A percentile compares a stretch with the other conserved stretches of the same genome.
These are phyloP conservation scores for Colletotrichum tanaceti DNA, from an alignment of 2,329 filamentous ascomycete genomes.

Conservation along the genomic window DNA sequence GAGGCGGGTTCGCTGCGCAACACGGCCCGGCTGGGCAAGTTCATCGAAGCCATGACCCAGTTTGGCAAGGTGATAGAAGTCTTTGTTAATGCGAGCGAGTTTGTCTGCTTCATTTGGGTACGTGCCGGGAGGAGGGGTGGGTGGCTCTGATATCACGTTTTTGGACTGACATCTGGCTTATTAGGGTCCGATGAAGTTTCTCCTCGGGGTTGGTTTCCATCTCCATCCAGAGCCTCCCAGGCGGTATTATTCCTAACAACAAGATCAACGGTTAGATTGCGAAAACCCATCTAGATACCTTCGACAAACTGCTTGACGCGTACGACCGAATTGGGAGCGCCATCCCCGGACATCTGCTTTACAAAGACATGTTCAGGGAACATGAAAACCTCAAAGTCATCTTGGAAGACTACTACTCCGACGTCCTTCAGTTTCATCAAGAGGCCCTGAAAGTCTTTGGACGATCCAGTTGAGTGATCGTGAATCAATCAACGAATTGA, in stretches of 20 bases:
- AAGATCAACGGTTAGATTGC: not conserved
- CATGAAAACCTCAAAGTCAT: not conserved
- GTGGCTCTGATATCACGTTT: no score
- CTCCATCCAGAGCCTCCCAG: no score
- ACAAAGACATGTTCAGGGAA: not conserved
- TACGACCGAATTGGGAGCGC: not conserved
- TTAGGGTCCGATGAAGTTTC: slow-evolving; percentile 11
- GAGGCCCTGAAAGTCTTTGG: not conserved
- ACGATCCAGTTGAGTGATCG: not conserved
- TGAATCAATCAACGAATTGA: no score
- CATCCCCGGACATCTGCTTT: not conserved
- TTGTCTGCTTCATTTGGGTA: slow-evolving; percentile 15
- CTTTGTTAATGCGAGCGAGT: slow-evolving; percentile 10
- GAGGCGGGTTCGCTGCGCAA: not conserved
- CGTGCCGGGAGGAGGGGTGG: no score
- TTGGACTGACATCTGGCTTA: no score
- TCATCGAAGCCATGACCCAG: slow-evolving; percentile 2
- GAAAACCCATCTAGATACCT: not conserved
- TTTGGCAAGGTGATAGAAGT: slow-evolving; percentile 12
- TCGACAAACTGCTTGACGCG: not conserved
- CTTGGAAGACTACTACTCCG: slow-evolving; percentile 1
- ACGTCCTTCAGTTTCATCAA: not conserved
- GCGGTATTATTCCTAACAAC: no score
- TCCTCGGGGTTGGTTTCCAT: not conserved
- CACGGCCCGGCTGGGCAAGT: not conserved